Evolutionary conservation across 345 rosid genomes (phyloP), one percentile per base, ranked within the genome.

Genomic region (Gossypium arboreum): DNA sequence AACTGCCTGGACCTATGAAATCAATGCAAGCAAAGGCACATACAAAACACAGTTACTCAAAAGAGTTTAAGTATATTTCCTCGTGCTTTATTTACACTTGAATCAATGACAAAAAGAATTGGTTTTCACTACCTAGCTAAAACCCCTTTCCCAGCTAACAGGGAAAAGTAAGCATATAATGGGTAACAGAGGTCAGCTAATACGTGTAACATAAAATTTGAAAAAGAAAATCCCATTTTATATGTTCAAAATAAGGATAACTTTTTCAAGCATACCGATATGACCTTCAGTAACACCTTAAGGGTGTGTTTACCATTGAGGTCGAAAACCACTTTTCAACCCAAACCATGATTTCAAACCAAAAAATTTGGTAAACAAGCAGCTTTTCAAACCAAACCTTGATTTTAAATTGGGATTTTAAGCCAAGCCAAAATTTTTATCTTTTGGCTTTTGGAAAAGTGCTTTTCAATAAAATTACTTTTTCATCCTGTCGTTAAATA

Each of bases 1-100:
- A 72, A 81, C 80, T 43, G 88, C 88, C 79, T 85, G 84, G 78
- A 85, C 87, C 87, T 85, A 77, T 65, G 34, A 76, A 50, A 72
- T 7, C 68, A 56, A 52, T n/a, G 50, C 50, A 65, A 72, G 29
- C 18, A 63, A 72, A 74, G 68, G 24, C 70, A 54, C 52, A 69
- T 9, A 76, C 27, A 63, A 52, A 29, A 62, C 45, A 16, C 45
- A 62, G 12, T 62, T 29, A 8, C 39, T 66, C n/a, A 66, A 44
- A 48, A 66, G 52, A 10, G 17, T 65, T 65, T 0, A 43, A 66
- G 47, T 12, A 24, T 66, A 20, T 66, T 18, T 43, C 54, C 54
- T 66, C 6, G 12, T 44, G 54, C 54, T 65, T 20, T 66, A 44
- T 12, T 20, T 34, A 18, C 16, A 44, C 29, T 20, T 18, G 16